Conservation (phyloP, 257 asterid genomes). For the Nicotiana undulata region DNA sequence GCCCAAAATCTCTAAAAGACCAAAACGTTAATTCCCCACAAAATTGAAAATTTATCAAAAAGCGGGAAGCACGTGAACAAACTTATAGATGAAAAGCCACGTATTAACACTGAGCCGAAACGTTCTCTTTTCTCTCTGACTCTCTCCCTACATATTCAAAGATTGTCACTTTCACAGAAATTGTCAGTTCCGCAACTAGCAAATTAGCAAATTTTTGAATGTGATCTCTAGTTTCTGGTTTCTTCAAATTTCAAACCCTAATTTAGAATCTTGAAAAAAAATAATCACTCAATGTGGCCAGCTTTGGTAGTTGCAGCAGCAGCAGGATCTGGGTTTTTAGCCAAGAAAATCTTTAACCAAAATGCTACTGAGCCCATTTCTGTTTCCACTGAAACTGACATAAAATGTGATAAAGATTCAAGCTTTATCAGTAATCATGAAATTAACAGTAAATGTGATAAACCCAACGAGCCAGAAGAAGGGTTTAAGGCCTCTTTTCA, state of each 20-base stretch:
- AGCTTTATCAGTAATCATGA: not conserved
- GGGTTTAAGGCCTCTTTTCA: not conserved
- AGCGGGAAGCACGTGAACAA: conserved; percentile 25
- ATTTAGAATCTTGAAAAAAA: not conserved
- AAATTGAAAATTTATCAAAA: not conserved
- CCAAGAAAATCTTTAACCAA: conserved; percentile 44
- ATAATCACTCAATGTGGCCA: conserved; percentile 53
- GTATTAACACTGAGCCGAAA: not conserved
- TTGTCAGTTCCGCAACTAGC: not conserved
- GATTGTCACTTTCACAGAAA: conserved; percentile 10
- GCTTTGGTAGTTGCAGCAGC: conserved; percentile 57
- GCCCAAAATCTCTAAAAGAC: not conserved
- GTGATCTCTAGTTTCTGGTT: not conserved
- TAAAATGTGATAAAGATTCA: conserved; percentile 5
- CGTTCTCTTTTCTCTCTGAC: not conserved
- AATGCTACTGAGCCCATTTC: conserved; percentile 20
- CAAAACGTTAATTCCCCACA: too few relatives aligned
- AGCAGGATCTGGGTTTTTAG: conserved; percentile 77
- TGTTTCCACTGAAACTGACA: conserved; percentile 17
- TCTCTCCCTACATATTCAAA: conserved; percentile 10
- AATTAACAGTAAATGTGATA: conserved; percentile 9
- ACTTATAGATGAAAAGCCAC: not conserved
- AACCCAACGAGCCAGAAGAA: not conserved
- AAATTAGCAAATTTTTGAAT: not conserved
- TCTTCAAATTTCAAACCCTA: not conserved